Evolutionary conservation across 805 yeast species (phyloP), one percentile per base, ranked within the genome.

Genomic region (Candida ipomoeae): DNA sequence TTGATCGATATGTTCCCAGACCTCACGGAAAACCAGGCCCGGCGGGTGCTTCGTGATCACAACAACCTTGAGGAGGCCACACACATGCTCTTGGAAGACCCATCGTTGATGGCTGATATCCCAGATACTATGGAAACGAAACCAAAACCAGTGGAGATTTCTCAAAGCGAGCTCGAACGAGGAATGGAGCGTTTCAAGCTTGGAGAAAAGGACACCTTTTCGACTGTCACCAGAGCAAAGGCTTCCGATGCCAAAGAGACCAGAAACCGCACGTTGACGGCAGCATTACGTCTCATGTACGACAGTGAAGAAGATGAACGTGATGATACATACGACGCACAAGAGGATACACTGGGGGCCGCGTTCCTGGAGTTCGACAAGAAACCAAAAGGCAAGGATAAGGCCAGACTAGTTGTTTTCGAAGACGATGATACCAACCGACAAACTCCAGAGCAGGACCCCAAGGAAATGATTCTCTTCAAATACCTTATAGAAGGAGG

Each of bases 261-360:
- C n/a, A 79, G 77, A 58, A 79, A 83, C 59, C 78, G 72, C 55
- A 82, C 87, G 0, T 63, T 86, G 40, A 68, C 77, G 0, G 77
- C 81, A 20, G 90, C 91, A 1, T 65, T 87, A 54, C 69, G 81
- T 40, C 63, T 86, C 54, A 68, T 87, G 53, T 85, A 86, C 56
- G 85, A 85, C 40, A 76, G 82, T 6, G 92, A 88, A 59, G 96
- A 89, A 55, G 96, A 88, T 64, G 96, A 89, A 58, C 83, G 85
- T 2, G 96, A 89, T 62, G 96, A 87, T 56, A 84, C 91, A 0
- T 70, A 84, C 60, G 82, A 77, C 50, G 89, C 82, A 39, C 77
- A 77, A 49, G 82, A 78, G 48, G 58, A 67, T 39, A 72, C 79
- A 0, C 61, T 64, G 8, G 73, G 73, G 0, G 14, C 46, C 20